These are phyloP conservation scores for Primulina huaijiensis DNA, from an alignment of 257 asterid genomes.

Conservation along the genomic window DNA sequence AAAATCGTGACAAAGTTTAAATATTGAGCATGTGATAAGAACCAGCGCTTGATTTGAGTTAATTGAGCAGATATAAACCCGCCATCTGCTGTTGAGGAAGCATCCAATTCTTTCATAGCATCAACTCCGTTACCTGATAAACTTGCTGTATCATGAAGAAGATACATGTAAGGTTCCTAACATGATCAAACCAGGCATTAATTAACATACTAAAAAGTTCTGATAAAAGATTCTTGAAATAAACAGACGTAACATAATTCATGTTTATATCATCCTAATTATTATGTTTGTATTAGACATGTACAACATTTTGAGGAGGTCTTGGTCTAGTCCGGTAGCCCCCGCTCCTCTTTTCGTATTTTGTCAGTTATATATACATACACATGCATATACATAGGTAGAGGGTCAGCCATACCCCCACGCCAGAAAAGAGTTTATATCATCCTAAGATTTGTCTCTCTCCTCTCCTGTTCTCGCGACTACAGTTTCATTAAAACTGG, in stretches of 20 bases:
- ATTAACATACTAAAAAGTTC: not conserved
- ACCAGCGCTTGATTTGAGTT: conserved; percentile 54
- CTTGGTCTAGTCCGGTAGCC: too few species aligned
- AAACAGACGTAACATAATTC: too few species aligned
- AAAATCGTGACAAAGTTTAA: conserved; percentile 69
- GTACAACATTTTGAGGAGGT: too few species aligned
- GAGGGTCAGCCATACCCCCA: too few species aligned
- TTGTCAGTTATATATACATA: too few species aligned
- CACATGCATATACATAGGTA: too few species aligned
- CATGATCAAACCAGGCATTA: not conserved
- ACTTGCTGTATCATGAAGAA: conserved; percentile 48
- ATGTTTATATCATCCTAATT: too few species aligned
- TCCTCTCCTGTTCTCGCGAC: not conserved
- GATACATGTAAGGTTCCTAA: conserved; percentile 15
- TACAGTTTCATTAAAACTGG: not conserved
- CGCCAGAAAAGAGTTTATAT: too few species aligned
- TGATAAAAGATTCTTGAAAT: too few species aligned
- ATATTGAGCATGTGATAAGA: conserved; percentile 70
- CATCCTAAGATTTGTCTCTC: too few species aligned
- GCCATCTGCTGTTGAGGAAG: conserved; percentile 40
- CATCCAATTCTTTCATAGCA: conserved; percentile 54
- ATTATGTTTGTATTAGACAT: too few species aligned
- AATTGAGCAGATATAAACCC: conserved; percentile 45
- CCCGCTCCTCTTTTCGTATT: too few species aligned
- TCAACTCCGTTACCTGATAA: conserved; percentile 58